Percentiles rank a stretch among this genome's conserved stretches.
These are phyloP conservation scores for Monascus purpureus DNA, from an alignment of 495 filamentous ascomycete genomes.

Conservation along the genomic window DNA sequence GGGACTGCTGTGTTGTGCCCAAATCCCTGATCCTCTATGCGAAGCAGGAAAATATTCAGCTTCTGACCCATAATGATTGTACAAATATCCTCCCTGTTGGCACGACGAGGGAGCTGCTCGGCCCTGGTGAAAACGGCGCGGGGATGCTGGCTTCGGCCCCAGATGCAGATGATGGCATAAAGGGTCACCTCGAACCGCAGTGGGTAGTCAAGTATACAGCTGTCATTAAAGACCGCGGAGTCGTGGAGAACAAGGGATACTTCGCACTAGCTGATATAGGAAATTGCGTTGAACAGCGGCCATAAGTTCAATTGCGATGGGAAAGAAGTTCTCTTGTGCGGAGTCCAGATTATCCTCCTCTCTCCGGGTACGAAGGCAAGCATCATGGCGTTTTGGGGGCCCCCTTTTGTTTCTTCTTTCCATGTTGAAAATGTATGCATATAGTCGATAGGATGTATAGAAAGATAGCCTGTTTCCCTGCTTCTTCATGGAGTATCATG, in stretches of 20 bases:
- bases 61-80: slow-evolving; percentile 90
- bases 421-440: slow-evolving; percentile 1
- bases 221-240: slow-evolving; percentile 88
- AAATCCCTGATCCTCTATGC: slow-evolving; percentile 75
- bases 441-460: slow-evolving; percentile 1
- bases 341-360: slow-evolving; percentile 3
- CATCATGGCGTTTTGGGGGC: slow-evolving; percentile 21
- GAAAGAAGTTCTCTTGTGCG: neutral
- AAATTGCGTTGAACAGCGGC: slow-evolving; percentile 21
- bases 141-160: slow-evolving; percentile 47
- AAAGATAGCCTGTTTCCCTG: slow-evolving; percentile 2
- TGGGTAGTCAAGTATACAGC: slow-evolving; percentile 99
- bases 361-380: too few species aligned
- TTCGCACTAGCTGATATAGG: slow-evolving; percentile 69
- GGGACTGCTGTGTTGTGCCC: slow-evolving; percentile 92
- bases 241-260: slow-evolving; percentile 97
- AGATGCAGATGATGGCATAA: slow-evolving; percentile 34
- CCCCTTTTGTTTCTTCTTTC: slow-evolving; percentile 5
- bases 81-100: slow-evolving; percentile 78
- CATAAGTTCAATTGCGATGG: slow-evolving; percentile 3
- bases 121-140: slow-evolving; percentile 45
- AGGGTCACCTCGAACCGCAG: slow-evolving; percentile 65
- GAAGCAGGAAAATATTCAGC: slow-evolving; percentile 69
- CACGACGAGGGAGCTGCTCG: slow-evolving; percentile 69
- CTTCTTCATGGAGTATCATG: neutral